phyloP scores from a whole-genome alignment of 2,329 filamentous ascomycete species.

The Verticillium isaacii region DNA sequence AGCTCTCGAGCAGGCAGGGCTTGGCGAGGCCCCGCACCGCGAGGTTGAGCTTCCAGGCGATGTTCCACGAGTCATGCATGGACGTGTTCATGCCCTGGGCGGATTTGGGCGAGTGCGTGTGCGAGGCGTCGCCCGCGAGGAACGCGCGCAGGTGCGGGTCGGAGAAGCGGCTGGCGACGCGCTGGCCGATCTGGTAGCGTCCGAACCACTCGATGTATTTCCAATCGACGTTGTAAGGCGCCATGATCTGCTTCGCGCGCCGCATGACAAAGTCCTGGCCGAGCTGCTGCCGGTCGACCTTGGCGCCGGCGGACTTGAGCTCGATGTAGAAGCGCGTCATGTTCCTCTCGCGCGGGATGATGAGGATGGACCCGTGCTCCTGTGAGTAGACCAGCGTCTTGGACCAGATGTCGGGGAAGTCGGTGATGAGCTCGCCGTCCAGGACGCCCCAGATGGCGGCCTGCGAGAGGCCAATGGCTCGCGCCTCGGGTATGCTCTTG shows the following conservation, averaged over 20 bases:
- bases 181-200: conserved; percentile 66
- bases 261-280: conserved; percentile 67
- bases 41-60: conserved; percentile 48
- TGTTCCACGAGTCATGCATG: conserved; percentile 58
- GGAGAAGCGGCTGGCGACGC: conserved; percentile 65
- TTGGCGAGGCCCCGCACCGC: conserved; percentile 52
- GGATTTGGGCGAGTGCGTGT: conserved; percentile 69
- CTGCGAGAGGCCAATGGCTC: conserved; percentile 52
- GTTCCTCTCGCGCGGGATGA: conserved; percentile 68
- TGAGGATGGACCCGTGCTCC: conserved; percentile 64
- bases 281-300: conserved; percentile 34
- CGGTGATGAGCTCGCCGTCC: conserved; percentile 64
- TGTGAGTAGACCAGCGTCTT: conserved; percentile 67
- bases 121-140: conserved; percentile 64
- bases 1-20: conserved; percentile 51
- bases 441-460: conserved; percentile 64
- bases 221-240: conserved; percentile 53
- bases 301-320: conserved; percentile 38
- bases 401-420: conserved; percentile 72
- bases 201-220: conserved; percentile 66
- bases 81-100: conserved; percentile 64
- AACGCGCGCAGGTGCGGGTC: conserved; percentile 60
- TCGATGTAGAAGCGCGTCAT: conserved; percentile 64
- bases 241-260: conserved; percentile 56
- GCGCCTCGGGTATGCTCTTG: conserved; percentile 53